Conservation (phyloP, 2,329 filamentous ascomycete species). For the Paradendryphiella salina region DNA sequence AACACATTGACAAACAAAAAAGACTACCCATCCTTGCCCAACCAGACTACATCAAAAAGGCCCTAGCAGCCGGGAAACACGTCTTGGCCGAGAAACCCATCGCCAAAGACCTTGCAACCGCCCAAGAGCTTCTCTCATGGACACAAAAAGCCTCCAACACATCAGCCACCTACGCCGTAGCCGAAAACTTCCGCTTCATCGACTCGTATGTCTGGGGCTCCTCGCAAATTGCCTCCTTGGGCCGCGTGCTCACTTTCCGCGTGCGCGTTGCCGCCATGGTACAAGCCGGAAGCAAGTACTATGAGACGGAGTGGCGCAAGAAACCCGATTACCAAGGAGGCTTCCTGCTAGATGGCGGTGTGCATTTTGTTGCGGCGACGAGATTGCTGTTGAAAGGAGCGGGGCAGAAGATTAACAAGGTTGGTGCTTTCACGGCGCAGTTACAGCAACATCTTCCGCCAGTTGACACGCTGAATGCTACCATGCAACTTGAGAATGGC, state of each 20-base stretch:
- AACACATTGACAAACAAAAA: constrained; percentile 19
- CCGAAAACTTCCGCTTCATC: constrained; percentile 73
- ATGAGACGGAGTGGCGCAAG: constrained; percentile 65
- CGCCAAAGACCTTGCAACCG: constrained; percentile 60
- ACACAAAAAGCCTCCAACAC: constrained; percentile 48
- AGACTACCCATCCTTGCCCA: constrained; percentile 65
- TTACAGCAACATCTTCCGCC: constrained; percentile 63
- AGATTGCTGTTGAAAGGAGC: constrained; percentile 59
- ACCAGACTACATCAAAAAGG: constrained; percentile 61
- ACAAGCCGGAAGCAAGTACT: constrained; percentile 58
- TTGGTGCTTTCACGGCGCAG: constrained; percentile 61
- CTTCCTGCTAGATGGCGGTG: constrained; percentile 74
- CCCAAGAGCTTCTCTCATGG: constrained; percentile 55
- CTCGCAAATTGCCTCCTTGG: constrained; percentile 56
- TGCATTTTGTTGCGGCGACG: constrained; percentile 69
- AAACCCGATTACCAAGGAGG: constrained; percentile 72
- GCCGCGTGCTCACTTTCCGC: constrained; percentile 60
- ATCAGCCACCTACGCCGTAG: constrained; percentile 54
- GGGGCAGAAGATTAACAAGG: constrained; percentile 50
- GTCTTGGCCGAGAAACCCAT: constrained; percentile 72
- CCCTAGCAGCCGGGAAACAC: constrained; percentile 67
- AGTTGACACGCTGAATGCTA: constrained; percentile 67
- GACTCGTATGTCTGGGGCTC: constrained; percentile 58
- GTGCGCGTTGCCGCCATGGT: constrained; percentile 54
- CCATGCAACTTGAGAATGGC: constrained; percentile 59